Base-by-base conservation (phyloP, 2,329 filamentous ascomycete genomes). In the Colletotrichum tropicicola region DNA sequence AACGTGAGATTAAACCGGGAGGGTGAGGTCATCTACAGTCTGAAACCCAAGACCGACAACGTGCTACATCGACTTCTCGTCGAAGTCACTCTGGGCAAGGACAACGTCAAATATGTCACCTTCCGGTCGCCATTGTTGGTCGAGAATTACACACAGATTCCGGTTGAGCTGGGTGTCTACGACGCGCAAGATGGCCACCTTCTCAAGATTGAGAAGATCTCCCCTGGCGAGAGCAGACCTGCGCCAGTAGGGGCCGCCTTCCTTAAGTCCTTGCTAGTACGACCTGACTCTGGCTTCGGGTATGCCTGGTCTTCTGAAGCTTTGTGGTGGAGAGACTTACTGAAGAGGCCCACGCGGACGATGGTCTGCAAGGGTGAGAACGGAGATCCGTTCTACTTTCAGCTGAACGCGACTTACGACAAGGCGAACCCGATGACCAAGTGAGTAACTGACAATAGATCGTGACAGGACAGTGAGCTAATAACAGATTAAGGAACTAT, bases 61-160 rank as follows among this genome's bases (percentile, higher is more conserved):
- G 86, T 97, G 3, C 85, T 95, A 68, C 97, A 99, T 76, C 91
- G 94, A 21, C 86, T 99, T 17, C 88, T 98, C 23, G 94, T 98
- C 0, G 96, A 99, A 61, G 91, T 99, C 56, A 93, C 88, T 56
- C 85, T 99, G 23, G 96, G 94, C n/a, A 82, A 88, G 1, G 95
- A 99, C 81, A 98, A 98, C 72, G 92, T 99, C 80, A 99, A 99
- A 81, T 97, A 97, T 75, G 97, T 99, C 73, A 99, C 94, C 1
- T 90, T 99, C 73, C 89, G 96, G 25, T 98, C 95, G 17, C 96
- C 96, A 1, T 82, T 99, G 1, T 80, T 98, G 0, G 89, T 99
- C 7, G 96, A 99, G 75, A 99, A 99, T 77, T 92, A 96, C 68
- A 99, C 96, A 0, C 93, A 99, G 74, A 97, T 99, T 44, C 95